These are phyloP conservation scores for Metschnikowia sp. DNA, from an alignment of 805 yeast genomes.

Conservation along the genomic window DNA sequence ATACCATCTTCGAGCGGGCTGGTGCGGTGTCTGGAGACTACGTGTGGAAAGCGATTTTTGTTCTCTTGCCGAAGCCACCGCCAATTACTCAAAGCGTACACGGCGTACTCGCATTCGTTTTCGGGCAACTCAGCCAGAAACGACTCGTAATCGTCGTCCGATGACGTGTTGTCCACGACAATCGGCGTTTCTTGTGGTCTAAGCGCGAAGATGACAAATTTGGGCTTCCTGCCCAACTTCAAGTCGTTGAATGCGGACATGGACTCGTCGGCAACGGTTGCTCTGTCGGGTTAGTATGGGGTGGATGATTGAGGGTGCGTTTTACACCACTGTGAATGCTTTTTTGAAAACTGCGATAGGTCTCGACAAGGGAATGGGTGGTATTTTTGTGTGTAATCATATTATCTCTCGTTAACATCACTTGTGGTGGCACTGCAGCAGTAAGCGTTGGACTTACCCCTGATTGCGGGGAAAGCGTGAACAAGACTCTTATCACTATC, in stretches of 20 bases:
- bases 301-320: background rate
- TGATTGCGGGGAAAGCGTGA: too few relatives aligned
- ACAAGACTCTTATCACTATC: too few relatives aligned
- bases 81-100: constrained; percentile 92
- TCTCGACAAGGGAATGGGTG: too few relatives aligned
- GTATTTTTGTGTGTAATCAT: too few relatives aligned
- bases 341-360: too few relatives aligned
- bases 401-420: too few relatives aligned
- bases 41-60: constrained; percentile 64
- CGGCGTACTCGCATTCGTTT: constrained; percentile 92
- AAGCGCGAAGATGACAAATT: constrained; percentile 75
- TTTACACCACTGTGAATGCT: background rate
- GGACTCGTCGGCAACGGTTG: constrained; percentile 47
- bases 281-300: constrained; percentile 26
- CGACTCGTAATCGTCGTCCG: constrained; percentile 71
- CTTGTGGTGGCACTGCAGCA: too few relatives aligned
- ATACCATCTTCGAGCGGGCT: constrained; percentile 92
- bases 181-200: constrained; percentile 87
- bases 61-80: constrained; percentile 91
- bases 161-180: constrained; percentile 81
- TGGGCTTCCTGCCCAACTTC: constrained; percentile 67
- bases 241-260: too few relatives aligned
- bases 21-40: constrained; percentile 99
- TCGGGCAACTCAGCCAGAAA: constrained; percentile 90
- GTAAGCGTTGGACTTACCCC: too few relatives aligned